Evolutionary conservation across 2,329 filamentous ascomycete genomes (phyloP), one percentile per base, ranked within the genome.

Genomic region (Ilyonectria destructans): DNA sequence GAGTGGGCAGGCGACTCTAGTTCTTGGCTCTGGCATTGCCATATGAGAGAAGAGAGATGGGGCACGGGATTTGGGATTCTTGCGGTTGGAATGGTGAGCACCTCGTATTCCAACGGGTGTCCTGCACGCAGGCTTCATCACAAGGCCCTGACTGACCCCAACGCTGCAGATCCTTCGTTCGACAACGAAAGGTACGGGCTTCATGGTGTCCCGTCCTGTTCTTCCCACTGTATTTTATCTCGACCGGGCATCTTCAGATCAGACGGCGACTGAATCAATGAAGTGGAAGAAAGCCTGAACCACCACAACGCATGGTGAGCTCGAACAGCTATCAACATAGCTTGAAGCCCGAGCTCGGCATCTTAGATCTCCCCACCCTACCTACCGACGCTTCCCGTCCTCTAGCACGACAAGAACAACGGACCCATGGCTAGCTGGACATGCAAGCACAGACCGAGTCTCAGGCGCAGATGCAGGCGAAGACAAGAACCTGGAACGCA

Each of bases 391-490:
- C 26, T 43, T 29, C 54, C 19, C 26, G 49, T 52, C 26, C 29
- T 26, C 7, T 12, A 29, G 46, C 13, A 26, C 21, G 46, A 26
- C 46, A 33, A 33, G 4, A 17, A 2, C 26, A 52, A 12, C 29
- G 6, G 23, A 19, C 49, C 49, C 12, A 26, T 26, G 9, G 10
- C 29, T 31, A 52, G 29, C 49, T 52, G 17, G n/a, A 33, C 49
- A n/a, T 52, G 49, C 51, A 54, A 29, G 46, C 54, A 35, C 23
- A 12, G 29, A 56, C 31, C n/a, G 26, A 37, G 45, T 29, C 31
- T 6, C 29, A 29, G 45, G 12, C 51, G 56, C 45, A 55, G 40
- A 52, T 48, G 35, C 48, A 58, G 37, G 31, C 49, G 31, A 12
- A 13, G 35, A 19, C 31, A 12, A 48, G n/a, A 23, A 33, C 17